Conservation (phyloP, 805 yeast species). For the Saturnispora kantuleensis region DNA sequence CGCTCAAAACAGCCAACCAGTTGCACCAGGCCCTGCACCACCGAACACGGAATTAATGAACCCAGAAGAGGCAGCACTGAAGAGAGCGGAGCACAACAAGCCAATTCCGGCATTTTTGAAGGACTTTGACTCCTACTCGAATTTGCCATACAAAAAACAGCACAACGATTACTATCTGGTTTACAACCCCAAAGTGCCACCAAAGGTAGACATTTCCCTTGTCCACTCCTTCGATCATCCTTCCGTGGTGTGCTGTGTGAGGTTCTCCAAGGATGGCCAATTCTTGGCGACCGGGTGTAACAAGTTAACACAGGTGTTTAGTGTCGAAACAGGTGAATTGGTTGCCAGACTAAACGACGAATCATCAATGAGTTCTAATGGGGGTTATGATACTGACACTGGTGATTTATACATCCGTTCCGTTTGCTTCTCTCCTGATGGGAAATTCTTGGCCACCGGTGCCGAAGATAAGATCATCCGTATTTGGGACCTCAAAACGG, state of each 20-base stretch:
- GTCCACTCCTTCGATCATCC: conserved; percentile 87
- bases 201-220: conserved; percentile 71
- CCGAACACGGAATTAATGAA: background rate
- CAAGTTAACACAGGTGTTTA: conserved; percentile 88
- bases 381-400: conserved; percentile 46
- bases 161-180: conserved; percentile 78
- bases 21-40: too few relatives aligned
- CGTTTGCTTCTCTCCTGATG: conserved; percentile 94
- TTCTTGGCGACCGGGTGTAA: conserved; percentile 95
- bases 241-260: conserved; percentile 93
- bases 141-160: conserved; percentile 71
- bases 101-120: conserved; percentile 73
- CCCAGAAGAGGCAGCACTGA: conserved; percentile 28
- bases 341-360: conserved; percentile 84
- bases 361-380: conserved; percentile 35
- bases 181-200: conserved; percentile 80
- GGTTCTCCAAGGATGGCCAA: conserved; percentile 86
- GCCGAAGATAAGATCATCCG: conserved; percentile 85
- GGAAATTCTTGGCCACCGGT: conserved; percentile 87
- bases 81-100: conserved; percentile 48
- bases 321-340: conserved; percentile 83
- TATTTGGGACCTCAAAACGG: conserved; percentile 87
- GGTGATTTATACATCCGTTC: conserved; percentile 90
- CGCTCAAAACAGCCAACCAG: too few relatives aligned
- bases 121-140: conserved; percentile 70